These are phyloP conservation scores for Graphium sp. DNA, from an alignment of 2,329 filamentous ascomycete genomes.

Conservation along the genomic window DNA sequence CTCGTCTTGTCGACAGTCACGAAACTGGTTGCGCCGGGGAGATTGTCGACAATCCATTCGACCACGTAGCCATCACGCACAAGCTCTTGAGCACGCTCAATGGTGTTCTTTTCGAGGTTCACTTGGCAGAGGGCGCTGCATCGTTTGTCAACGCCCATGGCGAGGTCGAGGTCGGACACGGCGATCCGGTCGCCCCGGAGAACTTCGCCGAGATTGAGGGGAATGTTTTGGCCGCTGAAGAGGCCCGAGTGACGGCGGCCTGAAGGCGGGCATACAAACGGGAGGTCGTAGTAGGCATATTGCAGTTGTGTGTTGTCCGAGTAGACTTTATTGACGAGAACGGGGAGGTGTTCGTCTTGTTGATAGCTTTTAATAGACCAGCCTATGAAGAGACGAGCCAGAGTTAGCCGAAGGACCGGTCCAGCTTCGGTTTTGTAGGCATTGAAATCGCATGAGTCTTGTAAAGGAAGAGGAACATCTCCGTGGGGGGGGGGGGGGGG, in stretches of 20 bases:
- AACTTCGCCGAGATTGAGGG: slow-evolving; percentile 74
- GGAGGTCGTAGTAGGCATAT: slow-evolving; percentile 78
- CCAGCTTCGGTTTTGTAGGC: neutral
- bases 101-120: slow-evolving; percentile 43
- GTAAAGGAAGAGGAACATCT: no score
- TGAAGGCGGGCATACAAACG: slow-evolving; percentile 70
- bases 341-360: slow-evolving; percentile 58
- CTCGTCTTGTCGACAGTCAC: slow-evolving; percentile 69
- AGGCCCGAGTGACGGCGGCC: slow-evolving; percentile 47
- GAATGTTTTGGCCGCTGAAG: slow-evolving; percentile 59
- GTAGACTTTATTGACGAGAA: slow-evolving; percentile 87
- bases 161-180: slow-evolving; percentile 67
- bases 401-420: neutral
- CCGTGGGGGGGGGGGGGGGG: no score
- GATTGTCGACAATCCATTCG: slow-evolving; percentile 87
- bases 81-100: slow-evolving; percentile 53
- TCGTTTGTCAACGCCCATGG: slow-evolving; percentile 59
- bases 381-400: slow-evolving; percentile 26
- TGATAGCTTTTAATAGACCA: slow-evolving; percentile 72
- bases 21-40: slow-evolving; percentile 78
- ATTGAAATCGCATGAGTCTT: neutral
- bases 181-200: slow-evolving; percentile 74
- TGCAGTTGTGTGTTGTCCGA: slow-evolving; percentile 82
- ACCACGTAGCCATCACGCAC: slow-evolving; percentile 69
- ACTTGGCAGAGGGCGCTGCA: slow-evolving; percentile 58